Percentiles rank a stretch among this genome's conserved stretches.
phyloP scores from a whole-genome alignment of 305 asterid genomes.

The Fraxinus angustifolia region DNA sequence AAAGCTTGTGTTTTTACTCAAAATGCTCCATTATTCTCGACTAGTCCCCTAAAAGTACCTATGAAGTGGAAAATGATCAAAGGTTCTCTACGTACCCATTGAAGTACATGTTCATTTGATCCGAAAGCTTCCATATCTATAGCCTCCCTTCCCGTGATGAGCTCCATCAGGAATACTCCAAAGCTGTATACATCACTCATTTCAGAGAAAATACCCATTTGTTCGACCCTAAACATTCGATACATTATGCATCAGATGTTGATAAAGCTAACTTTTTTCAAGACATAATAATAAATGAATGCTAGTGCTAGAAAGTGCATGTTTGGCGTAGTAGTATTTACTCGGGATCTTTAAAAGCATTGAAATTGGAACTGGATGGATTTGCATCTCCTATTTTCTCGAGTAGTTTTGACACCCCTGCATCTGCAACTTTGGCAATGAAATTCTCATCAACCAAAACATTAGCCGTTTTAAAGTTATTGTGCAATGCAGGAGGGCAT shows the following conservation, averaged over 20 bases:
- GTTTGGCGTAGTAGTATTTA: constrained; percentile 19
- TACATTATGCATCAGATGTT: neutral
- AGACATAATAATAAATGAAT: neutral
- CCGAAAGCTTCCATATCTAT: constrained; percentile 34
- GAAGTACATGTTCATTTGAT: constrained; percentile 39
- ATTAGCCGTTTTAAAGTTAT: constrained; percentile 65
- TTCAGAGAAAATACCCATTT: constrained; percentile 25
- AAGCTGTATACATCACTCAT: constrained; percentile 63
- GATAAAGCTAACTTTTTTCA: neutral
- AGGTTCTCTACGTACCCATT: constrained; percentile 43
- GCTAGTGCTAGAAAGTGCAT: neutral
- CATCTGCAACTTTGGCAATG: constrained; percentile 69
- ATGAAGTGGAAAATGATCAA: neutral
- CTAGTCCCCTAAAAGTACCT: neutral
- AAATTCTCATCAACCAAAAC: constrained; percentile 76
- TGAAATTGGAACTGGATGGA: constrained; percentile 42
- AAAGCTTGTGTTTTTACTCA: neutral
- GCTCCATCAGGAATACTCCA: constrained; percentile 68
- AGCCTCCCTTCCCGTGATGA: constrained; percentile 55
- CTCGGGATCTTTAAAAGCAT: constrained; percentile 66
- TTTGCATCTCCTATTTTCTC: constrained; percentile 39
- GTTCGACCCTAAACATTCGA: constrained; percentile 37
- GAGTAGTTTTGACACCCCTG: constrained; percentile 44
- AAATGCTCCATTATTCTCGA: neutral
- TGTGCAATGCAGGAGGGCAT: constrained; percentile 48